These are phyloP conservation scores for Actinomortierella wolfii DNA, from an alignment of 371 early-diverging fungal species.

Conservation along the genomic window DNA sequence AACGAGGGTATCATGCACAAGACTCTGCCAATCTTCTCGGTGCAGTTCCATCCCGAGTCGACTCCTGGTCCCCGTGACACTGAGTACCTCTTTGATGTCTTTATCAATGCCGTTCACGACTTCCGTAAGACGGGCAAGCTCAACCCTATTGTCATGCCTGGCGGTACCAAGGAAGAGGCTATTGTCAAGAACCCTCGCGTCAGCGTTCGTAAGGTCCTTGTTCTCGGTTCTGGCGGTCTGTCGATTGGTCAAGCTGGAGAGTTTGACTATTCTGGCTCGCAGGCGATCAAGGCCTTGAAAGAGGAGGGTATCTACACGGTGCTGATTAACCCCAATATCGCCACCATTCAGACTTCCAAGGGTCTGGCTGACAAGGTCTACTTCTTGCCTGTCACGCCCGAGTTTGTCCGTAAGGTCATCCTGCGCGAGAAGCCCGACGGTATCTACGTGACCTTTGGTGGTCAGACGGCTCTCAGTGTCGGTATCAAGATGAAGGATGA, in stretches of 20 bases:
- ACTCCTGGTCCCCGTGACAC: slow-evolving; percentile 98
- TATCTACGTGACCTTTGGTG: slow-evolving; percentile 94
- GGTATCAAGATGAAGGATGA: slow-evolving; percentile 90
- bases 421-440: slow-evolving; percentile 93
- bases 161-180: slow-evolving; percentile 60
- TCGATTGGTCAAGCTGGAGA: slow-evolving; percentile 98
- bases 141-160: slow-evolving; percentile 76
- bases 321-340: slow-evolving; percentile 96
- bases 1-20: slow-evolving; percentile 97
- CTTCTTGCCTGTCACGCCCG: slow-evolving; percentile 93
- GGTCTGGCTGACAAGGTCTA: slow-evolving; percentile 95
- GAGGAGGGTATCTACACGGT: slow-evolving; percentile 93
- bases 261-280: slow-evolving; percentile 94
- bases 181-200: slow-evolving; percentile 55
- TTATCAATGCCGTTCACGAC: slow-evolving; percentile 76
- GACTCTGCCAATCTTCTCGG: slow-evolving; percentile 90
- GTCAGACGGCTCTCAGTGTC: slow-evolving; percentile 93
- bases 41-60: slow-evolving; percentile 98
- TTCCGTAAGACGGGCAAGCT: slow-evolving; percentile 75
- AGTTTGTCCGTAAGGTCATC: slow-evolving; percentile 92
- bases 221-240: slow-evolving; percentile 96
- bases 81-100: slow-evolving; percentile 93
- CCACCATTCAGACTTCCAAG: slow-evolving; percentile 95
- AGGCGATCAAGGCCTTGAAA: slow-evolving; percentile 96
- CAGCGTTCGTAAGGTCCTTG: slow-evolving; percentile 81